Base-by-base conservation (phyloP, 148 eudicot species). In the Amaranthus palmeri region DNA sequence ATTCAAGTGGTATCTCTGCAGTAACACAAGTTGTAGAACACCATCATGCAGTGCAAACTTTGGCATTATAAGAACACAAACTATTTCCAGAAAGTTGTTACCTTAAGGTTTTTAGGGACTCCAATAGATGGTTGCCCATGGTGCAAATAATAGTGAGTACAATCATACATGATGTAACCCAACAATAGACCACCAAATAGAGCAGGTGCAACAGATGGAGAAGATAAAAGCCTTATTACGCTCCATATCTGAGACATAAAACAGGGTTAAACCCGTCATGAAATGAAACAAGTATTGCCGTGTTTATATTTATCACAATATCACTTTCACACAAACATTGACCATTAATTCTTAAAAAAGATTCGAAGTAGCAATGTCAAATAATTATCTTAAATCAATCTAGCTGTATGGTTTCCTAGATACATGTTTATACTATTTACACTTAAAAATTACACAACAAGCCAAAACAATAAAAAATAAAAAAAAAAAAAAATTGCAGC, bases 1-100 rank as follows among this genome's bases (percentile, higher is more conserved):
- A 64, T 92, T 90, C 83, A 92, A 72, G 80, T 92, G 97, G 79
- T 83, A 92, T 72, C 72, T 92, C 97, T 92, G 93, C 67, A 60
- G 51, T 70, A 7, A 43, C 47, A 76, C 13, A 25, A 43, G 50
- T 43, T n/a, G 42, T 53, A 68, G 47, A 54, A 14, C 14, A n/a
- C 25, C 17, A 61, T 41, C 47, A 47, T 51, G 1, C 45, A 61
- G 4, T n/a, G 36, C 36, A 3, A 3, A 53, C 18, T 48, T 59
- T 18, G 6, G 65, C 18, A 60, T 51, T 11, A 40, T 1, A 50
- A 52, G 47, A 17, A 7, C 55, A 13, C 8, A 4, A 8, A 68
- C 3, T 54, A 8, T 11, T 55, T 43, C 14, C 50, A 69, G 12
- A 48, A 13, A 43, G 36, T n/a, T 44, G 48, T 76, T 81, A 90